These are phyloP conservation scores for Microbotryomycetes sp. DNA, from an alignment of 1,284 basidiomycete species.

Conservation along the genomic window DNA sequence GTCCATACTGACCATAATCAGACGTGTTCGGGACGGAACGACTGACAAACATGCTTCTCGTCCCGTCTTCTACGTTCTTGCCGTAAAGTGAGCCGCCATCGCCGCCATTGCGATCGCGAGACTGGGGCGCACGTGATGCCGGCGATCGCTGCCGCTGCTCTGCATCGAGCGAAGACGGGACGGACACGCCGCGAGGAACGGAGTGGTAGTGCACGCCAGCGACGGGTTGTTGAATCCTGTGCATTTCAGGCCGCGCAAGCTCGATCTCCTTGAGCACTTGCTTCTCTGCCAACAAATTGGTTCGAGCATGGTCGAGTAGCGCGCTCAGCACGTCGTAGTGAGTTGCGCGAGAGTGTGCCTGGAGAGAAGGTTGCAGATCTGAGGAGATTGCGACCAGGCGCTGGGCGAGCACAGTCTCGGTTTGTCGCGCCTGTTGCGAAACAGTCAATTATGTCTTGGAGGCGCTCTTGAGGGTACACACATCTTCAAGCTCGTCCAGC, in stretches of 20 bases:
- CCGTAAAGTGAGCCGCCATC: neutral
- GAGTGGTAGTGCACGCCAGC: constrained; percentile 33
- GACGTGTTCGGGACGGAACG: neutral
- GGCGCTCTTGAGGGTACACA: constrained; percentile 39
- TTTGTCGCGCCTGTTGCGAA: constrained; percentile 65
- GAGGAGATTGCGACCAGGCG: constrained; percentile 82
- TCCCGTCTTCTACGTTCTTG: neutral
- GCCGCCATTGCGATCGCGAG: neutral
- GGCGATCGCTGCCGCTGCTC: neutral
- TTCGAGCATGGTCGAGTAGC: constrained; percentile 80
- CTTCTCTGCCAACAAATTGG: constrained; percentile 80
- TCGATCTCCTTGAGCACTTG: constrained; percentile 80
- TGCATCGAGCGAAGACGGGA: too few species aligned
- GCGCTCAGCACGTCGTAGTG: constrained; percentile 82
- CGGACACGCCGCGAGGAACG: too few species aligned
- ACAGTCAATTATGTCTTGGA: constrained; percentile 8
- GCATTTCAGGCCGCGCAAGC: constrained; percentile 66
- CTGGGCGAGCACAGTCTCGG: constrained; percentile 70
- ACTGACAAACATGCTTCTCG: neutral
- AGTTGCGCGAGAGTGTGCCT: constrained; percentile 70
- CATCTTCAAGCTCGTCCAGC: constrained; percentile 87
- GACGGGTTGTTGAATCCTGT: constrained; percentile 47
- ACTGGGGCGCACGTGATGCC: constrained; percentile 11
- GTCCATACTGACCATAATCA: neutral
- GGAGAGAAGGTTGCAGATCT: constrained; percentile 75